Conservation (phyloP, 2,329 filamentous ascomycete species). For the Aulographum hederae region DNA sequence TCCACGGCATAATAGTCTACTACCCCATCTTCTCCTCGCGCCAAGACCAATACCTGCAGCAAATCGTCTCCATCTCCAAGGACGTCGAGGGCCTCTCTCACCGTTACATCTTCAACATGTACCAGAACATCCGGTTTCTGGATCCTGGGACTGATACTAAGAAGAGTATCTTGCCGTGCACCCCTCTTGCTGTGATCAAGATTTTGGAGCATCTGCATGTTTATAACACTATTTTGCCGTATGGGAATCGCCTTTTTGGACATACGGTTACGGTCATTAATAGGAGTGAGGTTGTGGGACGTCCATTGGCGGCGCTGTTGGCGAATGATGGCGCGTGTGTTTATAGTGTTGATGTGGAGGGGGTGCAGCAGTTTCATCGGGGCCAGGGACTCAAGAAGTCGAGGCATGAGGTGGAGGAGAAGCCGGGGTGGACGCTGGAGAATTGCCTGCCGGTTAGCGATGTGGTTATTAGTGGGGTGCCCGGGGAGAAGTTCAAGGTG, state of each 20-base stretch:
- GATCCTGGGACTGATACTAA: constrained; percentile 58
- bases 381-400: constrained; percentile 72
- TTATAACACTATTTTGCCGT: constrained; percentile 86
- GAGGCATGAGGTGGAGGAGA: constrained; percentile 73
- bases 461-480: constrained; percentile 87
- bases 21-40: constrained; percentile 89
- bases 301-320: constrained; percentile 77
- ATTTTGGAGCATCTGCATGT: constrained; percentile 90
- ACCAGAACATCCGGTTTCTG: constrained; percentile 91
- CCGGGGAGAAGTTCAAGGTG: constrained; percentile 75
- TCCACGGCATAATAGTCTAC: constrained; percentile 93
- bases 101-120: constrained; percentile 97
- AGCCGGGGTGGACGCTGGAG: constrained; percentile 61
- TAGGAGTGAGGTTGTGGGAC: constrained; percentile 84
- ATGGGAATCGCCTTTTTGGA: constrained; percentile 83
- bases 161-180: constrained; percentile 91
- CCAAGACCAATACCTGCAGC: constrained; percentile 90
- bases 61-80: constrained; percentile 76
- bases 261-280: constrained; percentile 95
- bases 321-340: constrained; percentile 94
- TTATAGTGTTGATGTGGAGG: constrained; percentile 84
- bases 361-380: constrained; percentile 80
- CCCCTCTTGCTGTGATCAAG: constrained; percentile 88
- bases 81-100: constrained; percentile 93
- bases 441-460: constrained; percentile 77